Base-by-base conservation (phyloP, 2,329 filamentous ascomycete species). In the Macroventuria anomochaeta region DNA sequence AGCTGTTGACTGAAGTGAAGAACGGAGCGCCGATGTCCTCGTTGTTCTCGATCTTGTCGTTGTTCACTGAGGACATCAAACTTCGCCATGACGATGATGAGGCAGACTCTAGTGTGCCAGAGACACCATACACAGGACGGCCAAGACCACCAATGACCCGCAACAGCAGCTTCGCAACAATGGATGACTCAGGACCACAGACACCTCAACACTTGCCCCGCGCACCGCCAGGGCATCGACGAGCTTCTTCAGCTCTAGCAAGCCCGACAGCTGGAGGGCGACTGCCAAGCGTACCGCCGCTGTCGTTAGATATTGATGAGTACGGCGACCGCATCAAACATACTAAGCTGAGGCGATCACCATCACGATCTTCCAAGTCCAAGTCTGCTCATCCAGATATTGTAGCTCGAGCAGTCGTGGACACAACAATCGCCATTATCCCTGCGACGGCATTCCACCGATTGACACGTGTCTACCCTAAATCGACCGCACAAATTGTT, bases 21-120 rank as follows among this genome's bases (percentile, higher is more conserved):
- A 99, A 99, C 67, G 95, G 95, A 12, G 93, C 95, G 1, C 93
- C 96, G 1, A 97, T 99, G 93, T 99, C 95, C 5, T 99, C 95
- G 0, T 77, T 99, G 2, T 99, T 99, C 75, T 97, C 95, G 0
- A 96, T 99, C 62, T 86, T 99, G 76, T 96, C 93, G 2, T 80
- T 99, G 0, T 99, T 99, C 70, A 99, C 95, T 3, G 95, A 99
- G 73, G 93, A 97, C 67, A 87, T 99, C 46, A 89, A 90, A 61
- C 79, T 99, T 28, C 85, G 87, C 18, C 82, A 88, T 58, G 84
- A 88, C 0, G 81, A 82, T 36, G 87, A 90, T 4, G 84, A 88
- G n/a, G 55, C 57, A 4, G 64, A 63, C 10, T 63, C 66, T 21
- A 72, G 68, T 41, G 52, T 62, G 23, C 69, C 70, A 7, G 64